These are phyloP conservation scores for Annulohypoxylon bovei DNA, from an alignment of 495 filamentous ascomycete genomes.

Conservation along the genomic window DNA sequence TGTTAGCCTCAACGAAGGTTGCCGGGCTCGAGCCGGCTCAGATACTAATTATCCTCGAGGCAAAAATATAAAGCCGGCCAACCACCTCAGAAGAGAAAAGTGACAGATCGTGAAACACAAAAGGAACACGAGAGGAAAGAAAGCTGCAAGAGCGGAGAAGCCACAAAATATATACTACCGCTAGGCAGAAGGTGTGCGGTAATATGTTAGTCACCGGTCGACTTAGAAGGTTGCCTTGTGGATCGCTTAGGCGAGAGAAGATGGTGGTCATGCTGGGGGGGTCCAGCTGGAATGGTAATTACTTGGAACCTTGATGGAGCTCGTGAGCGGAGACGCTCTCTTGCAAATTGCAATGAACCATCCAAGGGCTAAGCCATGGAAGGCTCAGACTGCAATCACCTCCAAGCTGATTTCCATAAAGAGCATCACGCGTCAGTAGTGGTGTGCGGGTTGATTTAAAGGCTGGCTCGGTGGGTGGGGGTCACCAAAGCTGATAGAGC, in stretches of 20 bases:
- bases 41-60: conserved; percentile 28
- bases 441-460: conserved; percentile 44
- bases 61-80: conserved; percentile 27
- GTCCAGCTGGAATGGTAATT: conserved; percentile 24
- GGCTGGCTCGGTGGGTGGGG: conserved; percentile 36
- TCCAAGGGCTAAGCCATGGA: conserved; percentile 36
- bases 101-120: conserved; percentile 31
- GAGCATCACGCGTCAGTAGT: conserved; percentile 42
- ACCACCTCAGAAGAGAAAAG: conserved; percentile 35
- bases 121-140: conserved; percentile 14
- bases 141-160: conserved; percentile 12
- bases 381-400: conserved; percentile 32
- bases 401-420: conserved; percentile 41
- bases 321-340: conserved; percentile 35
- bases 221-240: conserved; percentile 44
- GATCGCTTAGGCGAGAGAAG: conserved; percentile 30
- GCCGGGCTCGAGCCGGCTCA: conserved; percentile 47
- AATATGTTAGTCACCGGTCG: conserved; percentile 45
- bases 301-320: conserved; percentile 32
- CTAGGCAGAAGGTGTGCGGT: conserved; percentile 42
- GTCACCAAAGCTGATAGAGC: conserved; percentile 33
- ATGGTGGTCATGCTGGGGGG: conserved; percentile 45
- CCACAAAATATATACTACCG: conserved; percentile 35
- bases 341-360: conserved; percentile 30
- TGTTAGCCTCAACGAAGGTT: conserved; percentile 34